Evolutionary conservation across 2,329 filamentous ascomycete species (phyloP).

Genomic region (Ophiostoma sp.): DNA sequence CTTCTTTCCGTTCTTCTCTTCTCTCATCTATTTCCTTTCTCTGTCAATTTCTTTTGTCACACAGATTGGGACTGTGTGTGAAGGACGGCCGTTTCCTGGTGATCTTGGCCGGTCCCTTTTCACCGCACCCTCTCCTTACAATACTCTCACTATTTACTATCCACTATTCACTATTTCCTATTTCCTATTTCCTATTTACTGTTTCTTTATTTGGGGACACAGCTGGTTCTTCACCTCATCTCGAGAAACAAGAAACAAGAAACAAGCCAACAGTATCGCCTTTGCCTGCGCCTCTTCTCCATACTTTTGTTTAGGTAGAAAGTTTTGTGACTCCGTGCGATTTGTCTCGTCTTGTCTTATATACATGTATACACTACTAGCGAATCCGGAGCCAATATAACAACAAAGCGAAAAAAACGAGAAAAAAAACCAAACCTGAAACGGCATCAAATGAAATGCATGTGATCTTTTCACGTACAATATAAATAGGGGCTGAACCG

Average conservation of each 20-base stretch:
- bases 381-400: too few relatives aligned
- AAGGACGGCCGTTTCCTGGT: background rate
- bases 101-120: background rate
- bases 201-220: background rate
- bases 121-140: background rate
- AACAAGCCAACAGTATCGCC: conserved; percentile 9
- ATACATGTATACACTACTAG: too few relatives aligned
- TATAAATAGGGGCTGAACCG: background rate
- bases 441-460: background rate
- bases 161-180: background rate
- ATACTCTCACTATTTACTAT: background rate
- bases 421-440: too few relatives aligned
- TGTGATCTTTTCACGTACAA: background rate
- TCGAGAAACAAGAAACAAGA: conserved; percentile 1
- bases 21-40: too few relatives aligned
- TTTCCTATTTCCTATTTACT: background rate
- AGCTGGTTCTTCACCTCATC: background rate
- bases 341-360: background rate
- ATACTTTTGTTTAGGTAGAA: background rate
- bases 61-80: too few relatives aligned
- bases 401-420: too few relatives aligned
- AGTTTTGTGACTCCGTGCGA: background rate
- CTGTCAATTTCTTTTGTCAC: too few relatives aligned
- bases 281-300: conserved; percentile 3
- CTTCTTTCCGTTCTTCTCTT: conserved; percentile 1